A percentile compares a stretch with the other conserved stretches of the same genome.
Evolutionary conservation across 2,329 filamentous ascomycete species (phyloP).

Genomic region (Fusarium virguliforme): DNA sequence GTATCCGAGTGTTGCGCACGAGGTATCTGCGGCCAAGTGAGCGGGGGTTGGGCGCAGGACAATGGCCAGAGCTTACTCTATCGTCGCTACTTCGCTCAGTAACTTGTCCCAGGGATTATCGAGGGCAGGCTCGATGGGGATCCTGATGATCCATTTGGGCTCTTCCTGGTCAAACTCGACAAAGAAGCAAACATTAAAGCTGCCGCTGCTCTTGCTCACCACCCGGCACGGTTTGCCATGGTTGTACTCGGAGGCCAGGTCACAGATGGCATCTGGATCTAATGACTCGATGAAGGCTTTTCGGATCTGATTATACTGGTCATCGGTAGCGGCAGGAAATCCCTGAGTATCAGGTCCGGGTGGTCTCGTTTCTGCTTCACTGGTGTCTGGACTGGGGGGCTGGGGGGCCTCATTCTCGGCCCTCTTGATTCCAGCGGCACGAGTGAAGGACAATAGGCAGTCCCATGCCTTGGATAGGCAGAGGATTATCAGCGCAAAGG

Average conservation of each 20-base stretch:
- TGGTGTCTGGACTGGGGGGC: background rate
- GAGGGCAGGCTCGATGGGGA: constrained; percentile 47
- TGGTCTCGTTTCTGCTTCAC: constrained; percentile 7
- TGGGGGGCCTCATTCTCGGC: too few relatives aligned
- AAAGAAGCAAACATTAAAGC: constrained; percentile 49
- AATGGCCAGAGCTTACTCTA: constrained; percentile 34
- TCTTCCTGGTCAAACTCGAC: constrained; percentile 36
- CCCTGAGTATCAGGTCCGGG: constrained; percentile 11
- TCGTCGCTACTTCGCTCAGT: constrained; percentile 49
- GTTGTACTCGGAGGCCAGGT: constrained; percentile 44
- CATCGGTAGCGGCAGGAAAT: constrained; percentile 27
- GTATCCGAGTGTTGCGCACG: constrained; percentile 42
- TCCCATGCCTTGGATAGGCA: too few relatives aligned
- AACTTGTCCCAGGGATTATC: constrained; percentile 49
- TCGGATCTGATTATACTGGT: constrained; percentile 18
- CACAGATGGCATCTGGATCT: constrained; percentile 39
- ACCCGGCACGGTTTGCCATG: constrained; percentile 39
- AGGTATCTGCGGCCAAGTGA: constrained; percentile 43
- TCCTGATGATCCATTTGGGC: constrained; percentile 44
- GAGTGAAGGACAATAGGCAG: too few relatives aligned
- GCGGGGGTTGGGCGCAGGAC: constrained; percentile 8
- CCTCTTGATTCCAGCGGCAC: too few relatives aligned
- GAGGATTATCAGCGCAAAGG: too few relatives aligned
- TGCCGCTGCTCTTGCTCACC: constrained; percentile 38
- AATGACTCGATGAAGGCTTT: constrained; percentile 47